Conservation (phyloP, 345 rosid genomes). For the Rhodamnia argentea region DNA sequence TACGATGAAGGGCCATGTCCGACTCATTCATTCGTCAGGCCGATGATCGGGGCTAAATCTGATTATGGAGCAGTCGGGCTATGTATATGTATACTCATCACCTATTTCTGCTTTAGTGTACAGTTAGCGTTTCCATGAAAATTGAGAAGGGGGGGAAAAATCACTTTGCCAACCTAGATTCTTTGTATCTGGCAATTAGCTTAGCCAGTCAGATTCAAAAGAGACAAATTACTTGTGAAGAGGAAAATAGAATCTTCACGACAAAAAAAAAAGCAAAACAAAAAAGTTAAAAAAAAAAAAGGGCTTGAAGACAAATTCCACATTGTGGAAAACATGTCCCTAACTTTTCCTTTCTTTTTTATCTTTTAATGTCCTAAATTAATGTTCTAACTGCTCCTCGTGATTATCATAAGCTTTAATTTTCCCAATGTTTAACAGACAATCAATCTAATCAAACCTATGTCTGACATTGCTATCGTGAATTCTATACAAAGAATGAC, state of each 20-base stretch:
- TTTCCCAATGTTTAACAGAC: not conserved
- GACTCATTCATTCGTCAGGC: not conserved
- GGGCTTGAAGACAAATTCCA: not conserved
- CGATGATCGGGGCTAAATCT: not conserved
- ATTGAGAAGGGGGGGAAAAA: not conserved
- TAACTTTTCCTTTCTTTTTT: not conserved
- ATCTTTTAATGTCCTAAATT: not conserved
- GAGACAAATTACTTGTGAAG: not conserved
- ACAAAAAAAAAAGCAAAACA: not conserved
- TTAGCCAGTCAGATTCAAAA: not conserved
- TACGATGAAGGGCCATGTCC: not conserved
- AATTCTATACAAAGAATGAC: not conserved
- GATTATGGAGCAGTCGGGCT: rapidly evolving
- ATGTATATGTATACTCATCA: not conserved
- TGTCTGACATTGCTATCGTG: not conserved
- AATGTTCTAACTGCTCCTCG: not conserved
- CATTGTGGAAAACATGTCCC: not conserved
- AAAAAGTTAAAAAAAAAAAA: not conserved
- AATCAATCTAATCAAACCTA: not conserved
- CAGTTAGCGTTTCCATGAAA: not conserved
- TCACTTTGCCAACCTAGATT: not conserved
- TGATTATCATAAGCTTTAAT: not conserved
- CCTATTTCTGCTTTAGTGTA: not conserved
- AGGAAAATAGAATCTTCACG: not conserved
- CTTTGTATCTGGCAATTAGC: not conserved